Evolutionary conservation across 371 early-diverging fungal species (phyloP).

Genomic region (Batrachochytrium dendrobatidis): DNA sequence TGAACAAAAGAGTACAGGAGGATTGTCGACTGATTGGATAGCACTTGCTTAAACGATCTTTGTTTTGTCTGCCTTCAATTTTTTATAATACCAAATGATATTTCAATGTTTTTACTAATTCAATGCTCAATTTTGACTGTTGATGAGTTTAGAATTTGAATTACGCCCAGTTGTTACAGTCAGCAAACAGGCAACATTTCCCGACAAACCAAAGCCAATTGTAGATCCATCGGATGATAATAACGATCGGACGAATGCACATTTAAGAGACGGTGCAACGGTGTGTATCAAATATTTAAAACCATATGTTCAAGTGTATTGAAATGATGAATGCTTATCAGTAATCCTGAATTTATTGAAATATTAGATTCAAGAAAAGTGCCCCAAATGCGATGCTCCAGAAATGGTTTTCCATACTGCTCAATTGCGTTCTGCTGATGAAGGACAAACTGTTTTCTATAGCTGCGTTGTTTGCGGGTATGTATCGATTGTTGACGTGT

Average conservation of each 20-base stretch:
- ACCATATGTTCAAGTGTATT: constrained; percentile 5
- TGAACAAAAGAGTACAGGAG: too few relatives aligned
- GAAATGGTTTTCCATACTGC: constrained; percentile 98
- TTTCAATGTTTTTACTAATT: too few relatives aligned
- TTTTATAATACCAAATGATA: too few relatives aligned
- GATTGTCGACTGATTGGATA: too few relatives aligned
- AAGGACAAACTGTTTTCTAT: constrained; percentile 99
- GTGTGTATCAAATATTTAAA: constrained; percentile 35
- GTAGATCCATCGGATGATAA: constrained; percentile 49
- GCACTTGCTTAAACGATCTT: too few relatives aligned
- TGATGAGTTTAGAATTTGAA: constrained; percentile 60
- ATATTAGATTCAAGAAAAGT: constrained; percentile 84
- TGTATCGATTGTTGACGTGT: not conserved
- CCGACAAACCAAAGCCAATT: constrained; percentile 50
- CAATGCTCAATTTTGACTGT: too few relatives aligned
- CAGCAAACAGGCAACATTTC: constrained; percentile 67
- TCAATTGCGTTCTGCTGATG: constrained; percentile 98
- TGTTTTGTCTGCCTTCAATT: too few relatives aligned
- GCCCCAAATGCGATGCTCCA: constrained; percentile 84
- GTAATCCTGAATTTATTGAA: not conserved
- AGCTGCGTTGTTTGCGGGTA: constrained; percentile 97
- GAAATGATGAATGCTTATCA: not conserved
- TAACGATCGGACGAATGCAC: constrained; percentile 44
- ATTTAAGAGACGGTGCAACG: constrained; percentile 58
- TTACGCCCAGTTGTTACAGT: constrained; percentile 71